These are phyloP conservation scores for Seiridium cupressi DNA, from an alignment of 2,329 filamentous ascomycete species.

Conservation along the genomic window DNA sequence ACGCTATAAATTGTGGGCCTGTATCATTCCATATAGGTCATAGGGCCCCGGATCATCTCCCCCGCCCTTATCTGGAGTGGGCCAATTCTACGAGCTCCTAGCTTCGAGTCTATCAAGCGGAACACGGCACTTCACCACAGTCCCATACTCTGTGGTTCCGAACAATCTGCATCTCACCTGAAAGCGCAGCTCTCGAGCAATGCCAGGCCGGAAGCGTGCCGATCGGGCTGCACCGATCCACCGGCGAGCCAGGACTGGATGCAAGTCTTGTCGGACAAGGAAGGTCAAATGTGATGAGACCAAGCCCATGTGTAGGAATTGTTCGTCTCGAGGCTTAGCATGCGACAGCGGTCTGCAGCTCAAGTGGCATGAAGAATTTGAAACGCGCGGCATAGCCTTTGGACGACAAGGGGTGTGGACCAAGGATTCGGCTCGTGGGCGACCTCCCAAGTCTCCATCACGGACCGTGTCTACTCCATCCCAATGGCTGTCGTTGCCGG, in stretches of 20 bases:
- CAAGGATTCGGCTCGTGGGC: constrained; percentile 11
- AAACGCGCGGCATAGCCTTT: constrained; percentile 37
- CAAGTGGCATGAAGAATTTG: constrained; percentile 33
- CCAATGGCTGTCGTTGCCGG: constrained; percentile 11
- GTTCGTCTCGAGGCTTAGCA: neutral
- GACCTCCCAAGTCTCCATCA: constrained; percentile 12
- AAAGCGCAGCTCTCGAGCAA: neutral
- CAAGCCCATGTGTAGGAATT: constrained; percentile 5
- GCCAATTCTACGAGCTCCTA: neutral
- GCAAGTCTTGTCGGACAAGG: neutral
- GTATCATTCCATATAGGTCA: too few species aligned
- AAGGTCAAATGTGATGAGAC: constrained; percentile 7
- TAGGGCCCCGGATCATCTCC: neutral
- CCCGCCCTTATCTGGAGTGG: neutral
- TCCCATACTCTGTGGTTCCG: too few species aligned
- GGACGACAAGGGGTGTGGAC: constrained; percentile 39
- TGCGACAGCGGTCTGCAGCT: constrained; percentile 11
- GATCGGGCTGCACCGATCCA: neutral
- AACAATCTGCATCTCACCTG: neutral
- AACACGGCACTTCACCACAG: neutral
- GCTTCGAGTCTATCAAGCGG: too few species aligned
- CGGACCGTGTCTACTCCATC: constrained; percentile 12
- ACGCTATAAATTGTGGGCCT: too few species aligned
- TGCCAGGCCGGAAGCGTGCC: constrained; percentile 7
- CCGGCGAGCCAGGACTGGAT: constrained; percentile 4